Percentiles rank a stretch among this genome's conserved stretches.
Evolutionary conservation across 208 protist species (phyloP).

Genomic region (Blechomonas ayalai): DNA sequence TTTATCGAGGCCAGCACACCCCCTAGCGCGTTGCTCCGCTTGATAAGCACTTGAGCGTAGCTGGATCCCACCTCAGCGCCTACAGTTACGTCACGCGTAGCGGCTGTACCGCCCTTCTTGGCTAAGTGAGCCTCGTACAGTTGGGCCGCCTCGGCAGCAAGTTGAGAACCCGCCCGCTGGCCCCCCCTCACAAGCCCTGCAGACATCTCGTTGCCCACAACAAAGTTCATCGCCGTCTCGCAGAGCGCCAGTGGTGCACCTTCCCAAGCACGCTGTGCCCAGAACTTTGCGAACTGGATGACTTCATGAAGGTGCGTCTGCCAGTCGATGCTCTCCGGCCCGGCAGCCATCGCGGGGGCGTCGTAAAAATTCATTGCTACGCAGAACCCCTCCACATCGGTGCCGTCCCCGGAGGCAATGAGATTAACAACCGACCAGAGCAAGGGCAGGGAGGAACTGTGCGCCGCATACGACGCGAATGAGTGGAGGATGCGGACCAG

Average conservation of each 20-base stretch:
- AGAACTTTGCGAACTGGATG: conserved; percentile 32
- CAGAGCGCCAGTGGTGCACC: conserved; percentile 41
- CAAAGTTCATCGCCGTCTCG: conserved; percentile 49
- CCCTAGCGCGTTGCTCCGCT: conserved; percentile 50
- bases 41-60: conserved; percentile 51
- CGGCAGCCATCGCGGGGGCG: conserved; percentile 34
- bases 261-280: conserved; percentile 22
- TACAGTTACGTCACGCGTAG: conserved; percentile 7
- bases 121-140: background rate
- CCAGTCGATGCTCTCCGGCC: conserved; percentile 43
- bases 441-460: conserved; percentile 50
- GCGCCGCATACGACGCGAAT: conserved; percentile 50
- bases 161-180: conserved; percentile 16
- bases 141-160: conserved; percentile 32
- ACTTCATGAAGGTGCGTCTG: conserved; percentile 35
- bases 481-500: conserved; percentile 33
- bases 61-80: conserved; percentile 14
- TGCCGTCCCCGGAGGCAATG: conserved; percentile 32
- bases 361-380: conserved; percentile 32
- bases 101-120: background rate
- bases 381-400: conserved; percentile 54
- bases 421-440: conserved; percentile 71
- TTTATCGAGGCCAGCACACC: conserved; percentile 38
- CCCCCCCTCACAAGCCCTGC: conserved; percentile 2
- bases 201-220: conserved; percentile 29